Conservation (phyloP, 2,329 filamentous ascomycete species). For the Cryoendolithus antarcticus region DNA sequence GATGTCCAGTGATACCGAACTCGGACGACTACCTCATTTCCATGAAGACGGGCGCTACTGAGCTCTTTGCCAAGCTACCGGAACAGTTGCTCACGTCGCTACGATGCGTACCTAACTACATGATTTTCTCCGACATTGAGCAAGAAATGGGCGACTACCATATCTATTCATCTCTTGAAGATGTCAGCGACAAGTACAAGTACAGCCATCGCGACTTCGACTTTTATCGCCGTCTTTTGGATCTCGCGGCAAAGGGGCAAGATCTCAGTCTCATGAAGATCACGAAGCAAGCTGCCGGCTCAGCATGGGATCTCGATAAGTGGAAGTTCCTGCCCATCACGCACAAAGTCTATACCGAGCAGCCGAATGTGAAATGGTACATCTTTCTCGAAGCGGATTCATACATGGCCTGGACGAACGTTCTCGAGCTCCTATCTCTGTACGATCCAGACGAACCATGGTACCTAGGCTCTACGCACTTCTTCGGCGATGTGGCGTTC, state of each 20-base stretch:
- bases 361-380: constrained; percentile 43
- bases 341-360: constrained; percentile 22
- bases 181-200: constrained; percentile 19
- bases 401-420: constrained; percentile 41
- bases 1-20: no score
- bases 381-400: constrained; percentile 49
- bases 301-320: constrained; percentile 26
- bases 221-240: constrained; percentile 26
- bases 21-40: constrained; percentile 47
- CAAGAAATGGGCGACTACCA: constrained; percentile 36
- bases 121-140: constrained; percentile 48
- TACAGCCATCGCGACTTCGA: constrained; percentile 22
- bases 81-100: constrained; percentile 43
- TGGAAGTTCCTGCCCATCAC: constrained; percentile 29
- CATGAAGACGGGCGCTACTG: constrained; percentile 48
- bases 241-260: no score
- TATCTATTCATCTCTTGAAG: constrained; percentile 25
- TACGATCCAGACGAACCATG: constrained; percentile 36
- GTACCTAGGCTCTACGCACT: constrained; percentile 44
- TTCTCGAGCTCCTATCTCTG: constrained; percentile 41
- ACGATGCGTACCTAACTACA: constrained; percentile 42
- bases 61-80: constrained; percentile 43
- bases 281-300: constrained; percentile 6
- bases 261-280: constrained; percentile 14
- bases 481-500: constrained; percentile 38